These are phyloP conservation scores for Mycena sp. DNA, from an alignment of 1,284 basidiomycete genomes.

Conservation along the genomic window DNA sequence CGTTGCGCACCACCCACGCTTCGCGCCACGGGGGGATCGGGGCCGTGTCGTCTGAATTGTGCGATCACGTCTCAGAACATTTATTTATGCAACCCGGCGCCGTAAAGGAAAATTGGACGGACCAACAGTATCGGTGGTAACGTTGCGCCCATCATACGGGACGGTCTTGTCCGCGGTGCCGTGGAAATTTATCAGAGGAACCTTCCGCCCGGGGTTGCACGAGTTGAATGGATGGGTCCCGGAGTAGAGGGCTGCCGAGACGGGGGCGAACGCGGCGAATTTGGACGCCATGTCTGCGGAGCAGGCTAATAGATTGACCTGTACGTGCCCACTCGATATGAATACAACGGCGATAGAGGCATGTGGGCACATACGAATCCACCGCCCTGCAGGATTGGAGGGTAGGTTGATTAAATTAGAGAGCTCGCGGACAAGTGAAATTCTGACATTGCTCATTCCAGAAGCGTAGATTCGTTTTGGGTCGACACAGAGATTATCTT, in stretches of 20 bases:
- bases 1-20: constrained; percentile 19
- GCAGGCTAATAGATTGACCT: constrained; percentile 26
- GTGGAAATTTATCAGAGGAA: constrained; percentile 23
- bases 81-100: too few relatives aligned
- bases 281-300: not conserved
- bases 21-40: constrained; percentile 8
- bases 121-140: not conserved
- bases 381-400: constrained; percentile 21
- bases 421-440: too few relatives aligned
- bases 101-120: not conserved
- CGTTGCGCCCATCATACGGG: constrained; percentile 19
- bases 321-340: not conserved
- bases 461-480: constrained; percentile 18
- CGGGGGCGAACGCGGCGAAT: constrained; percentile 25
- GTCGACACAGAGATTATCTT: constrained; percentile 24
- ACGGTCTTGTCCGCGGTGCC: constrained; percentile 13
- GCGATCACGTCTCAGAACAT: too few relatives aligned
- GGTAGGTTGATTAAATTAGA: not conserved
- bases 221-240: constrained; percentile 11
- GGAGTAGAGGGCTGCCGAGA: constrained; percentile 21
- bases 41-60: constrained; percentile 10
- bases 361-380: constrained; percentile 16
- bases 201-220: constrained; percentile 6
- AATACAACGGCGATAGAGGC: not conserved
- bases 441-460: constrained; percentile 20